Conservation (phyloP, 768 basidiomycete species). For the Leccinum imitatum region DNA sequence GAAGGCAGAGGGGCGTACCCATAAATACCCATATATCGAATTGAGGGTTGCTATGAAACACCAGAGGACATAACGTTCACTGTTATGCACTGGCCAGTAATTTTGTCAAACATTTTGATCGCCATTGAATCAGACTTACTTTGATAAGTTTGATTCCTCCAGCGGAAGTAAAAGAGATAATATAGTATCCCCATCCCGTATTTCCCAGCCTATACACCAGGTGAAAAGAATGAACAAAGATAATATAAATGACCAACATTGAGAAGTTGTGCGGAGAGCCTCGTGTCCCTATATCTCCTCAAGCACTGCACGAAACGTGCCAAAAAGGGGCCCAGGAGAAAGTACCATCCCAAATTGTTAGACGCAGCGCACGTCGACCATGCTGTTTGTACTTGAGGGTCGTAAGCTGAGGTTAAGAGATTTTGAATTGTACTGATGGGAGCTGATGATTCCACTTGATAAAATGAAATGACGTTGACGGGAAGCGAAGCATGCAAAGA, state of each 20-base stretch:
- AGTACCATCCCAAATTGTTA: constrained; percentile 61
- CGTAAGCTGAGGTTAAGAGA: constrained; percentile 11
- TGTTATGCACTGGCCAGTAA: constrained; percentile 31
- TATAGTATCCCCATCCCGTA: constrained; percentile 67
- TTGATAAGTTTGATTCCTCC: constrained; percentile 53
- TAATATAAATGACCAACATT: constrained; percentile 57
- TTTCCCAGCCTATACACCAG: constrained; percentile 69
- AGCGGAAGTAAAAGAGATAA: constrained; percentile 70
- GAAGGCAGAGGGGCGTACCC: constrained; percentile 53
- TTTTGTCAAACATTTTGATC: neutral
- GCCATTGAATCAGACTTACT: constrained; percentile 35
- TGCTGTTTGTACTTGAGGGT: constrained; percentile 41
- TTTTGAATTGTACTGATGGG: neutral
- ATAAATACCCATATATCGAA: constrained; percentile 69
- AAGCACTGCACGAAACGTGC: constrained; percentile 84
- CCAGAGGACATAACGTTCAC: constrained; percentile 63
- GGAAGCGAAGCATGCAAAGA: neutral
- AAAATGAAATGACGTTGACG: neutral
- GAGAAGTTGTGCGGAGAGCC: constrained; percentile 72
- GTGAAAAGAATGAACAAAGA: neutral
- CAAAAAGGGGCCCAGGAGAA: constrained; percentile 65
- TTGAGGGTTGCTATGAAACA: constrained; percentile 61
- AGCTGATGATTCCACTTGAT: neutral
- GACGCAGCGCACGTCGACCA: constrained; percentile 44
- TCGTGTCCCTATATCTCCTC: constrained; percentile 83